Evolutionary conservation across 176 grass and related monocot species (phyloP), one percentile per base, ranked within the genome.

Genomic region (Phoenix roebelenii): DNA sequence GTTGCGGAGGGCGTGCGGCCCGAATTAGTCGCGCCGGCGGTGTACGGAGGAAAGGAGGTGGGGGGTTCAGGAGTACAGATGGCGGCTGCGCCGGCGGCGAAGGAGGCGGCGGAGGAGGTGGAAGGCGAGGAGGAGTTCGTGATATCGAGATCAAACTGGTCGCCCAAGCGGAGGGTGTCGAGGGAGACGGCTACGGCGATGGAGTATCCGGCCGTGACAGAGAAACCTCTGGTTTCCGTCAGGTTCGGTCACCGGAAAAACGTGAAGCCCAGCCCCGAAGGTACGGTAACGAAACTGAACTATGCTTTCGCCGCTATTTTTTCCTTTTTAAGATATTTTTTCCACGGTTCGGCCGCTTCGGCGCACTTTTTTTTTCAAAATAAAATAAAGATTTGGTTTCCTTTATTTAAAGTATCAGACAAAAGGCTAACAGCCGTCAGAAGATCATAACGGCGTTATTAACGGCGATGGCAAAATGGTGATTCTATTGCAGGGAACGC

Each of bases 221-320:
- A 93, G 74, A 93, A 81, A 60, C 88, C 88, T 18, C 65, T 77
- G 23, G 54, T 81, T 19, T 89, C 85, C 16, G 7, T 72, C 48
- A 65, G 88, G 68, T 85, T 99, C 79, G 22, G 39, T 61, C 25
- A 63, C 25, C 60, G 74, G 64, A 99, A 93, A 67, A 52, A 32
- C 17, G 44, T 58, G 61, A 87, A 85, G 53, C 74, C 85, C 56
- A 93, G 82, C 59, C 85, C 79, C 0, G 88, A 93, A 76, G 94
- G 94, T 97, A 85, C 68, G 49, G 23, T 55, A 10, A n/a, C n/a
- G 0, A 20, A 61, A 55, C 55, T 23, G 16, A 18, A 20, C 62
- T 7, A 1, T 39, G 32, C 32, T 32, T 32, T 32, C 32, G 32
- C 32, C 32, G 32, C 32, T 39, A 2, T 39, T 39, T 12, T 39